Evolutionary conservation across 768 basidiomycete species (phyloP).

Genomic region (Leccinellum rugosiceps): DNA sequence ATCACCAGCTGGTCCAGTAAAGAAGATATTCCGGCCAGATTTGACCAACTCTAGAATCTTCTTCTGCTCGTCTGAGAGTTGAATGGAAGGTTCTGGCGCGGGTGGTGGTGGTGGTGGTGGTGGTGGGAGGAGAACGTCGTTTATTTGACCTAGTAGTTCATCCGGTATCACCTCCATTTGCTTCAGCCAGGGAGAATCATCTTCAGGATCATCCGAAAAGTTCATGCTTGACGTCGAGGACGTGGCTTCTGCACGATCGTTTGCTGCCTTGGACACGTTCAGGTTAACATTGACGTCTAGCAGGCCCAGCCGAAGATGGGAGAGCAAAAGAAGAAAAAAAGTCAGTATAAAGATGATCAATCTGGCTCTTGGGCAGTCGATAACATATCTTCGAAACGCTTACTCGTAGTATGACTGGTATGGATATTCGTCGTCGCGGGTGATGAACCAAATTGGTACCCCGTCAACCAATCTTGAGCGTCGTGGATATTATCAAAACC

Average conservation of each 20-base stretch:
- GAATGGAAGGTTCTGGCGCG: conserved; percentile 8
- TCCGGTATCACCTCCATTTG: neutral
- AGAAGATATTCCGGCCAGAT: conserved; percentile 61
- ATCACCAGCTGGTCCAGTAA: conserved; percentile 71
- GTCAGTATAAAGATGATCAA: neutral
- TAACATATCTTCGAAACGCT: conserved; percentile 1
- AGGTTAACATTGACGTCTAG: conserved; percentile 20
- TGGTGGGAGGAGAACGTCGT: neutral
- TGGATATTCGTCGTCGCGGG: conserved; percentile 5
- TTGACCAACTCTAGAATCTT: conserved; percentile 44
- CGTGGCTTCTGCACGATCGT: neutral
- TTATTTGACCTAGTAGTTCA: neutral
- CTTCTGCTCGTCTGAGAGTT: conserved; percentile 40
- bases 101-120: conserved; percentile 1
- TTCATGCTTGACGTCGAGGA: conserved; percentile 8
- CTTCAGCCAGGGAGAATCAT: neutral
- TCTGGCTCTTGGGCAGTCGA: neutral
- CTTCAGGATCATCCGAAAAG: neutral
- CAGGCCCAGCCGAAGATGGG: neutral
- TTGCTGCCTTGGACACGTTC: conserved; percentile 12
- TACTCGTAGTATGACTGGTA: conserved; percentile 12
- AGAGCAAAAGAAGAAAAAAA: neutral
- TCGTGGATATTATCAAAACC: conserved; percentile 31
- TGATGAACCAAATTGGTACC: conserved; percentile 8
- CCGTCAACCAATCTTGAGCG: conserved; percentile 23